Evolutionary conservation across 2,329 filamentous ascomycete genomes (phyloP), one percentile per base, ranked within the genome.

Genomic region (Sphaerulina vaccinii): DNA sequence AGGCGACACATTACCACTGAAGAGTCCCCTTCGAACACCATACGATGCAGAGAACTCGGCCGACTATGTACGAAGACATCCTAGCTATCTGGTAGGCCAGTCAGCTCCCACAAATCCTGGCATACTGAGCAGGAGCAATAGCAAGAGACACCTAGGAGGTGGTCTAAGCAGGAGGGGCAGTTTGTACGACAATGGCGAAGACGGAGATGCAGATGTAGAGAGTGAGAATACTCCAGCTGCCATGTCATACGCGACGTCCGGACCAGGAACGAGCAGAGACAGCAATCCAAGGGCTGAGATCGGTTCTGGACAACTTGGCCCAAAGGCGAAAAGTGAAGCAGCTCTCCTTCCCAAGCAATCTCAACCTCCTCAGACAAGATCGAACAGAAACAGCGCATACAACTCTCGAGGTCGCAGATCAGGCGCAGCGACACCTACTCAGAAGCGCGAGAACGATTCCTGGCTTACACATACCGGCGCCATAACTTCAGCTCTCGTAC

Each of bases 381-480:
- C 59, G 13, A 63, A 60, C 37, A 68, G 67, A 38, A 33, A 29
- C 24, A 29, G 24, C 27, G 27, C 27, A 32, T 6, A 13, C 19
- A 39, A 35, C 19, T 24, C 48, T 11, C 47, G 52, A 15, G 48
- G 43, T 24, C 50, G 52, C 5, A 38, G 43, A 15, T 56, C 49
- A n/a, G 58, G 56, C 21, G 47, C 49, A 7, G 55, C 48, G 1
- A 59, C 57, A 10, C 57, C 57, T 1, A 53, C 45, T 11, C 47
- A 53, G n/a, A 49, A 49, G 27, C 35, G 35, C n/a, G 15, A 39
- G 9, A 55, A 56, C 45, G 73, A 80, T 43, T 79, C 80, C 63
- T 85, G 82, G 82, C 71, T 84, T 48, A 75, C 82, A 38, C 78
- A 81, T 46, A 78, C 81, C 0, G 80, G 80, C 2, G 72, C 81